Conservation (phyloP, 2,329 filamentous ascomycete genomes). For the Aphanoascus verrucosus region DNA sequence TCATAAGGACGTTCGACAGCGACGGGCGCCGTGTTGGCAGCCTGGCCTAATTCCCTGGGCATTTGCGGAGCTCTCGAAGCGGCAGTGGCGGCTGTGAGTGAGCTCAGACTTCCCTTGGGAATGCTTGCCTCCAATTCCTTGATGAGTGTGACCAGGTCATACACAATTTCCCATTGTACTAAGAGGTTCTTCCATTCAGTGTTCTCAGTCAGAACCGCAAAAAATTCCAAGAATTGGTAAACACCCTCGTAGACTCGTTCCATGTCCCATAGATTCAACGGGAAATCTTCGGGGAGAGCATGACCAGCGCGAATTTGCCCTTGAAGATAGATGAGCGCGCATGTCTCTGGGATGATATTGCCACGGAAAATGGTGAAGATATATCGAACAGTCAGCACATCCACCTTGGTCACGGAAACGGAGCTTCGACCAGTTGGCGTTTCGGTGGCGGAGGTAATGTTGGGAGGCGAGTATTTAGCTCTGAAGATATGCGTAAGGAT, state of each 20-base stretch:
- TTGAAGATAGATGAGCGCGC: conserved; percentile 87
- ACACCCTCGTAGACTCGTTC: conserved; percentile 91
- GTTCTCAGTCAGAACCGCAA: conserved; percentile 79
- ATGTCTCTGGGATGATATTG: conserved; percentile 85
- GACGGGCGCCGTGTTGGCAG: conserved; percentile 29
- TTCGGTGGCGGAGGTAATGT: conserved; percentile 38
- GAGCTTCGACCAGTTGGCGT: conserved; percentile 48
- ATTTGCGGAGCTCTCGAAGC: conserved; percentile 25
- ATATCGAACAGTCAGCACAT: conserved; percentile 66
- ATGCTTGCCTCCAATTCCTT: conserved; percentile 81
- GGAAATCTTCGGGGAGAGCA: conserved; percentile 74
- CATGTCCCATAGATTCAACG: conserved; percentile 94
- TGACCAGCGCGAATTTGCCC: conserved; percentile 72
- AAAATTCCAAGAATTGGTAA: conserved; percentile 87
- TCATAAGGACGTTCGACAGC: conserved; percentile 59
- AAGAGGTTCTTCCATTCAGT: conserved; percentile 71
- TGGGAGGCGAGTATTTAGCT: conserved; percentile 43
- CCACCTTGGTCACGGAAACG: conserved; percentile 44
- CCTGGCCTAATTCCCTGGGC: conserved; percentile 20
- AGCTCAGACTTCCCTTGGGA: conserved; percentile 61
- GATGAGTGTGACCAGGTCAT: conserved; percentile 77
- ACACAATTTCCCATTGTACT: conserved; percentile 83
- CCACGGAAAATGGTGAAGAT: conserved; percentile 86
- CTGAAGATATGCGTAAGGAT: conserved; percentile 85
- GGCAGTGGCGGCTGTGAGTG: conserved; percentile 16